Conservation (phyloP, 1,284 basidiomycete species). For the Takashimella koratensis region DNA sequence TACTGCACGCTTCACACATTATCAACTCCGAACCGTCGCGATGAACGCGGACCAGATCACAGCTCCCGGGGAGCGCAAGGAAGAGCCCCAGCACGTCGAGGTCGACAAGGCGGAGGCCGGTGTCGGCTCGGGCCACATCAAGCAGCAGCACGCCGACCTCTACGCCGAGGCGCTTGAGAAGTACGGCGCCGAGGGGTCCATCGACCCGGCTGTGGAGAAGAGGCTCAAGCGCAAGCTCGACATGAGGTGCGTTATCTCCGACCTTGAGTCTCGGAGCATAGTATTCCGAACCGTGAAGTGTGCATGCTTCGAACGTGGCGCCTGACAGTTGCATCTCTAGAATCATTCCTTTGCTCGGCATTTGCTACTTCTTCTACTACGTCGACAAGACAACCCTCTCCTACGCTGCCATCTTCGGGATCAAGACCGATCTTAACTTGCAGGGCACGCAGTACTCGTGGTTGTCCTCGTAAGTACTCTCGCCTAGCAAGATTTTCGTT, state of each 20-base stretch:
- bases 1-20: too few species aligned
- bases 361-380: constrained; percentile 46
- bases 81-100: neutral
- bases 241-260: constrained; percentile 4
- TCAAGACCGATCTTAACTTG: constrained; percentile 45
- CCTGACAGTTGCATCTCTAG: too few species aligned
- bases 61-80: neutral
- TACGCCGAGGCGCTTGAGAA: constrained; percentile 41
- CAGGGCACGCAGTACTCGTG: constrained; percentile 40
- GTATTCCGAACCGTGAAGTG: too few species aligned
- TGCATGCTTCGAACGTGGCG: too few species aligned
- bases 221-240: constrained; percentile 38
- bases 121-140: neutral
- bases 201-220: constrained; percentile 40
- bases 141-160: constrained; percentile 28
- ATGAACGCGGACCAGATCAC: too few species aligned
- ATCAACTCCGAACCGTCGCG: too few species aligned
- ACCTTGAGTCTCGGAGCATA: neutral
- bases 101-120: neutral
- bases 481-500: too few species aligned
- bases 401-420: constrained; percentile 47
- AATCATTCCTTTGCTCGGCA: constrained; percentile 38
- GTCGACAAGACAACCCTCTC: constrained; percentile 44
- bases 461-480: constrained; percentile 44
- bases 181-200: constrained; percentile 36